Percentiles rank a stretch among this genome's conserved stretches.
Evolutionary conservation across 2,329 filamentous ascomycete species (phyloP).

Genomic region (Talaromyces islandicus): DNA sequence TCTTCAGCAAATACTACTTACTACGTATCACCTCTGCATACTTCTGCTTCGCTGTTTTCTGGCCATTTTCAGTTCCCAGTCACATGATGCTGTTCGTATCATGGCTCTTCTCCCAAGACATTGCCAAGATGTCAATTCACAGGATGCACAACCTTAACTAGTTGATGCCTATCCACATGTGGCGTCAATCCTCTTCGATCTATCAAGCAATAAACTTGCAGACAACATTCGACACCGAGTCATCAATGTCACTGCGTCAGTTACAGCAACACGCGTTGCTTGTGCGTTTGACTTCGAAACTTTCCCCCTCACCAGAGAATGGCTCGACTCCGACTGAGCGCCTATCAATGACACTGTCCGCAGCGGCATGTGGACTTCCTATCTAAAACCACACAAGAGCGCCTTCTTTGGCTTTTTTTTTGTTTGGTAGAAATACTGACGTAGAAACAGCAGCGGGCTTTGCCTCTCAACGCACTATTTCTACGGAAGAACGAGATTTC

Average conservation of each 20-base stretch:
- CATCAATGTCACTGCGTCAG: background rate
- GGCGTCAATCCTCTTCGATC: background rate
- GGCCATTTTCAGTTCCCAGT: background rate
- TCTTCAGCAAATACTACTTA: too few relatives aligned
- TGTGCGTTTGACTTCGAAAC: background rate
- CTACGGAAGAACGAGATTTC: conserved; percentile 53
- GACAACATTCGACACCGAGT: background rate
- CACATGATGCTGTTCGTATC: background rate
- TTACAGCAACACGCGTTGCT: background rate
- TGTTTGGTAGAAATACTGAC: conserved; percentile 65
- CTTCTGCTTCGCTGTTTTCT: too few relatives aligned
- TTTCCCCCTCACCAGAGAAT: background rate
- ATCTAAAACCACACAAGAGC: conserved; percentile 34
- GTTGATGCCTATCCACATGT: background rate
- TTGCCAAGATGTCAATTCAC: background rate
- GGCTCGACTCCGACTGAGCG: conserved; percentile 50
- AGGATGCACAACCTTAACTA: background rate
- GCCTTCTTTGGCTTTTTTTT: conserved; percentile 46
- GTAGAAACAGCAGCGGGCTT: conserved; percentile 73
- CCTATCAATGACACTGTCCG: conserved; percentile 71
- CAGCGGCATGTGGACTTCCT: conserved; percentile 60
- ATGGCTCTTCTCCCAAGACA: background rate
- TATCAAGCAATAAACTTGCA: background rate
- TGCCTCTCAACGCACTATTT: conserved; percentile 60
- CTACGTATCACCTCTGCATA: background rate